Conservation (phyloP, 1,284 basidiomycete species). For the Porodaedalea pini region DNA sequence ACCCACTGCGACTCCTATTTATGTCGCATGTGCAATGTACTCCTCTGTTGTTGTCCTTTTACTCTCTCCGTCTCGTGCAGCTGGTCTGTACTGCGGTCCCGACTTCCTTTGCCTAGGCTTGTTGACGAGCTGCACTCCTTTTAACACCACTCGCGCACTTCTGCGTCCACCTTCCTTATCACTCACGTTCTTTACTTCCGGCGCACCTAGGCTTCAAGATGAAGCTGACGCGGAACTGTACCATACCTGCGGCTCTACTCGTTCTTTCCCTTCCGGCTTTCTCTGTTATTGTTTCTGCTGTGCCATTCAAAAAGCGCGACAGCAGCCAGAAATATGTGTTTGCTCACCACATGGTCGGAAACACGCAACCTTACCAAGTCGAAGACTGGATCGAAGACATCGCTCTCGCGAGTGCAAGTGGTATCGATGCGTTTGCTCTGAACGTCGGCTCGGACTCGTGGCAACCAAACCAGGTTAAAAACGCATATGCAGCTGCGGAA, state of each 20-base stretch:
- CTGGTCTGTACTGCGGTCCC: neutral
- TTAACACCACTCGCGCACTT: neutral
- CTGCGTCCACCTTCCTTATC: neutral
- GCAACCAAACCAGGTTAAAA: constrained; percentile 57
- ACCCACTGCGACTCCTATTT: neutral
- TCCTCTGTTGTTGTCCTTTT: neutral
- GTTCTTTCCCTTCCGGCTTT: neutral
- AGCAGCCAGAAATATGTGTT: constrained; percentile 51
- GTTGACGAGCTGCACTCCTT: neutral
- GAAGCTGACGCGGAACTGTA: neutral
- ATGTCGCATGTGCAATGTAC: neutral
- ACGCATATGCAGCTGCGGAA: constrained; percentile 64
- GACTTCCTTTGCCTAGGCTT: neutral
- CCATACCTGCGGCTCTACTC: neutral
- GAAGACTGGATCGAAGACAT: constrained; percentile 59
- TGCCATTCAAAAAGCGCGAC: constrained; percentile 2
- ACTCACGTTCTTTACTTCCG: neutral
- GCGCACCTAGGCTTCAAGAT: neutral
- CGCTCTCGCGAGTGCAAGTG: constrained; percentile 49
- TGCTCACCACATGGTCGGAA: constrained; percentile 68
- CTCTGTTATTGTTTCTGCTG: neutral
- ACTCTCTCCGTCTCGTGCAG: neutral
- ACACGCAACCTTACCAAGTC: constrained; percentile 58
- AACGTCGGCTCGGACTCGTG: constrained; percentile 66
- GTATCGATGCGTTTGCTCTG: constrained; percentile 66